Base-by-base conservation (phyloP, 805 yeast species). In the Candida loeiensis region DNA sequence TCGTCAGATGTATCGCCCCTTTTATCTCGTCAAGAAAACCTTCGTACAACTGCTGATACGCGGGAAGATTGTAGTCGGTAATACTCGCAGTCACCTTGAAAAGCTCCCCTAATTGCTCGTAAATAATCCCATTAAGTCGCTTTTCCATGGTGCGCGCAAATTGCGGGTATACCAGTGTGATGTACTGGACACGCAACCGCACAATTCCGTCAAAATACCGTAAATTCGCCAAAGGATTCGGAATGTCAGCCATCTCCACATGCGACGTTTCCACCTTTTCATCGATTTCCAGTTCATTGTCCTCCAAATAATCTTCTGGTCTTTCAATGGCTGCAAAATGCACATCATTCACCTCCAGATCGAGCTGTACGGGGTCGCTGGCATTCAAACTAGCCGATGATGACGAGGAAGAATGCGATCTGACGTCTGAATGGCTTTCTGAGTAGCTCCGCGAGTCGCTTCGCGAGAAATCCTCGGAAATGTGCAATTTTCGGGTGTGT, bases 1-100 rank as follows among this genome's bases (percentile, higher is more conserved):
- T 66, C 12, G 65, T 61, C 41, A 61, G 45, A 31, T 62, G 69
- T 27, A 58, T 52, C 8, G 67, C 50, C 5, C 69, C 55, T 41
- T 56, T 61, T 32, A 63, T 54, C 42, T 69, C 73, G 34, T 59
- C 57, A 13, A 61, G 50, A 17, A 63, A 55, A 2, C 61, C 64
- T 4, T 49, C 43, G 44, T 62, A 65, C 37, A 64, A 45, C 30
- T 45, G 45, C 41, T 67, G 71, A 37, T 62, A 61, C 4, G 56
- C 55, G 1, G 71, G 69, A 5, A 69, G 47, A 16, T 54, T 47
- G 20, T 58, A 59, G 37, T 64, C 69, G 45, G 58, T 63, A 12
- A 65, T 55, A 12, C 53, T 46, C 16, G 56, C 50, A 31, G 56
- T 45, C 13, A 45, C 40, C 11, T 44, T 41, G 30, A 48, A 43